These are phyloP conservation scores for Carex cristatella DNA, from an alignment of 176 grass and related monocot species.

Conservation along the genomic window DNA sequence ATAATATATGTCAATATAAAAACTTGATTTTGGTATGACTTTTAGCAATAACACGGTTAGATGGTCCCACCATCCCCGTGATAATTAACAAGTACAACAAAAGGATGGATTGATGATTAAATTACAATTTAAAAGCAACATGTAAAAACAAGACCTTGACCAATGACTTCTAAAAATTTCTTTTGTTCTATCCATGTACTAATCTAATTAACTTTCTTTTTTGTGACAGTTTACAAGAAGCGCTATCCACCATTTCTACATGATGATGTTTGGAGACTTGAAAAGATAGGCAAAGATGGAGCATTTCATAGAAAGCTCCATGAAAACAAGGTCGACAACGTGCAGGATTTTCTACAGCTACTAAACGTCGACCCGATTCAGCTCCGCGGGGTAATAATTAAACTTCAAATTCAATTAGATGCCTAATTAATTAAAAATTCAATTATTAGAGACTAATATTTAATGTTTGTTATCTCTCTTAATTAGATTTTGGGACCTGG, in stretches of 20 bases:
- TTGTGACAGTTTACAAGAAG: conserved; percentile 64
- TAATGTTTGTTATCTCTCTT: conserved; percentile 12
- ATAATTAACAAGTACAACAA: not conserved
- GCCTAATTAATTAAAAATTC: not conserved
- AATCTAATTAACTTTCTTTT: not conserved
- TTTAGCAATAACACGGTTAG: not conserved
- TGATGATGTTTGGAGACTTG: conserved; percentile 85
- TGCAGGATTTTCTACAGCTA: conserved; percentile 61
- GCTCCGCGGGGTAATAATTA: conserved; percentile 39
- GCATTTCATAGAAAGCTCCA: conserved; percentile 60
- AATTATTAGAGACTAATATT: not conserved
- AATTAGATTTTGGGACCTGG: conserved; percentile 58
- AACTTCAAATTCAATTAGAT: too few species aligned
- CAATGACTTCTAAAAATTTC: not conserved
- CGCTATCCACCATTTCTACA: conserved; percentile 58
- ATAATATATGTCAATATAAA: not conserved
- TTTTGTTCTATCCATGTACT: not conserved
- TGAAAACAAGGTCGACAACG: conserved; percentile 8
- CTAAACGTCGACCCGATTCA: conserved; percentile 15
- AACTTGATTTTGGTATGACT: not conserved
- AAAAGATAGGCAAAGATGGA: conserved; percentile 71
- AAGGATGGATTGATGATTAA: not conserved
- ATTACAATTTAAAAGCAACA: conserved; percentile 1
- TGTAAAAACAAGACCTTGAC: not conserved
- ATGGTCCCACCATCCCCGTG: conserved; percentile 7